Conservation (phyloP, 768 basidiomycete genomes). For the Psilocybe tampanensis region DNA sequence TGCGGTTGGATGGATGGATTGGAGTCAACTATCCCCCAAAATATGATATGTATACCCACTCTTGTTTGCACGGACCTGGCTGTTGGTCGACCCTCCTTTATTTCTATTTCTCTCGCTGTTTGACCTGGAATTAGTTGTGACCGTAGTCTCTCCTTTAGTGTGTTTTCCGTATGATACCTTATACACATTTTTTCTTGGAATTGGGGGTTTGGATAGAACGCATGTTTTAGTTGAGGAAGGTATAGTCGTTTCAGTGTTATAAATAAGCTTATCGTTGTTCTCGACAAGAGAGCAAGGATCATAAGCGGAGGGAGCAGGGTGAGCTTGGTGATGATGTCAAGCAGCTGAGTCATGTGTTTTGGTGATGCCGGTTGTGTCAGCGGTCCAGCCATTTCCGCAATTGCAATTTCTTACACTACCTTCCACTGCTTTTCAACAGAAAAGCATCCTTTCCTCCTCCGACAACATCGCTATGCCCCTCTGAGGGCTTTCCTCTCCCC, state of each 20-base stretch:
- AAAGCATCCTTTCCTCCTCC: conserved; percentile 7
- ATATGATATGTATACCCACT: conserved; percentile 23
- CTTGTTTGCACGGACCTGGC: conserved; percentile 20
- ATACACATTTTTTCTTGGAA: conserved; percentile 8
- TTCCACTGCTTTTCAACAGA: conserved; percentile 1
- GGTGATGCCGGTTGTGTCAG: conserved; percentile 16
- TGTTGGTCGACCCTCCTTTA: conserved; percentile 20
- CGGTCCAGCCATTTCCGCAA: background rate
- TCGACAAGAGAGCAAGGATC: background rate
- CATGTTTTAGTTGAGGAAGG: background rate
- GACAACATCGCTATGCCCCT: conserved; percentile 18
- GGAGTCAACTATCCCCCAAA: conserved; percentile 11
- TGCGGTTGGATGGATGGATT: conserved; percentile 5
- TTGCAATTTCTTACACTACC: conserved; percentile 1
- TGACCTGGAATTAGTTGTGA: conserved; percentile 25
- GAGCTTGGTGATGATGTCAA: conserved; percentile 10
- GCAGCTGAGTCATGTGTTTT: conserved; percentile 13
- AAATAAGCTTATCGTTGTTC: no score
- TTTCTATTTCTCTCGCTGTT: conserved; percentile 16
- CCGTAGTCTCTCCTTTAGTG: conserved; percentile 18
- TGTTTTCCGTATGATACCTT: conserved; percentile 24
- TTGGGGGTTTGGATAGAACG: background rate
- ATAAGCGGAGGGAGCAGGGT: background rate
- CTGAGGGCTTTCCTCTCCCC: conserved; percentile 8
- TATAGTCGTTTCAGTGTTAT: background rate